Percentiles rank a stretch among this genome's conserved stretches.
Evolutionary conservation across 2,329 filamentous ascomycete genomes (phyloP).

Genomic region (Hypocreales sp.): DNA sequence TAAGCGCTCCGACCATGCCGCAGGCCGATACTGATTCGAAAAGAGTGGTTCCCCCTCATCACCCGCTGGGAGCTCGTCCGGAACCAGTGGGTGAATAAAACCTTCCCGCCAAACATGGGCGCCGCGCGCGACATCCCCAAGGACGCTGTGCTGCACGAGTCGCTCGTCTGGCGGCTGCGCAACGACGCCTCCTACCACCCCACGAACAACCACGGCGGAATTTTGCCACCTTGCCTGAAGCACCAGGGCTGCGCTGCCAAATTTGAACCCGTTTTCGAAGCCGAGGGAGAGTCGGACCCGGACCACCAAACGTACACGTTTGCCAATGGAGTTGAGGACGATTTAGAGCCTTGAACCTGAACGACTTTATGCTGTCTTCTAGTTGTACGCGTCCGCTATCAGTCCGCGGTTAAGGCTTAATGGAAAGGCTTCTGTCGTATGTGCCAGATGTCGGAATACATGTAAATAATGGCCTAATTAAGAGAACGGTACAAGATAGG

Average conservation of each 20-base stretch:
- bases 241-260: constrained; percentile 3
- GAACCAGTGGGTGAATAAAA: constrained; percentile 16
- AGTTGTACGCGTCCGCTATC: too few species aligned
- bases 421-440: too few species aligned
- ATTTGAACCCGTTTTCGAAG: neutral
- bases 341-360: too few species aligned
- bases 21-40: too few species aligned
- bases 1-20: constrained; percentile 9
- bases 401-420: too few species aligned
- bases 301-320: neutral
- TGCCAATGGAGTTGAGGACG: too few species aligned
- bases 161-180: constrained; percentile 17
- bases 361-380: too few species aligned
- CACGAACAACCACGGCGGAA: constrained; percentile 17
- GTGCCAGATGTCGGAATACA: too few species aligned
- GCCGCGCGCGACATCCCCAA: constrained; percentile 20
- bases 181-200: constrained; percentile 14
- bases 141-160: constrained; percentile 22
- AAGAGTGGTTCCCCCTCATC: constrained; percentile 23
- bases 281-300: neutral
- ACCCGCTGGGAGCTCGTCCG: constrained; percentile 23
- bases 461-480: too few species aligned
- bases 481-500: too few species aligned
- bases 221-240: constrained; percentile 15
- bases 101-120: constrained; percentile 22